phyloP scores from a whole-genome alignment of 805 yeast species.

The Ogataea trehalophila region DNA sequence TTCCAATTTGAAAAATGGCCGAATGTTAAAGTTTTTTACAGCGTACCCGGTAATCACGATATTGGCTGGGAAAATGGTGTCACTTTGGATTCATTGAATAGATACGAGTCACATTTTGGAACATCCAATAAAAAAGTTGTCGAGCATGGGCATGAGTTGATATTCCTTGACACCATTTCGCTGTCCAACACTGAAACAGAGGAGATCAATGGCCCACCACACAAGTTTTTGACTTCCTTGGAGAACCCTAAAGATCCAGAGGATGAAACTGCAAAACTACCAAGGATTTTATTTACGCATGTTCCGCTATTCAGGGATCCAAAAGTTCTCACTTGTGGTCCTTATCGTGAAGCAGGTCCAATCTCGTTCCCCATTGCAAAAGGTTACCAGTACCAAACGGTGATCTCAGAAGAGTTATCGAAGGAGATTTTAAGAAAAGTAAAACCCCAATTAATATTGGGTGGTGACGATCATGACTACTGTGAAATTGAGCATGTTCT shows the following conservation, averaged over 20 bases:
- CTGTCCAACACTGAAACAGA: constrained; percentile 54
- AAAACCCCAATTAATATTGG: constrained; percentile 65
- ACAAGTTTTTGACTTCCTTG: constrained; percentile 44
- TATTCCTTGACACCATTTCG: constrained; percentile 80
- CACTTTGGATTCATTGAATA: constrained; percentile 44
- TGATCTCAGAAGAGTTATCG: constrained; percentile 59
- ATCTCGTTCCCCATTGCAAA: constrained; percentile 58
- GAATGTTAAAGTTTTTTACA: constrained; percentile 33
- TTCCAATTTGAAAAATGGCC: constrained; percentile 45
- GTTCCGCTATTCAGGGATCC: constrained; percentile 82
- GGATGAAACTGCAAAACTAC: constrained; percentile 26
- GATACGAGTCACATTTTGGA: constrained; percentile 76
- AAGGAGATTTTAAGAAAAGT: constrained; percentile 52
- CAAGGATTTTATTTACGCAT: constrained; percentile 73
- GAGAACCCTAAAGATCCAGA: constrained; percentile 18
- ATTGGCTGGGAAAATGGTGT: constrained; percentile 87
- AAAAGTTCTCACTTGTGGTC: constrained; percentile 64
- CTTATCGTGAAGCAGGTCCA: constrained; percentile 57
- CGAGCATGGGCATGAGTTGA: constrained; percentile 67
- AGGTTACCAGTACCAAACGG: constrained; percentile 90
- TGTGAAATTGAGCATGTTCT: constrained; percentile 38
- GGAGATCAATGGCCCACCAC: constrained; percentile 42
- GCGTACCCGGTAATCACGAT: constrained; percentile 90
- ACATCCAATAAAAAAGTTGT: constrained; percentile 50
- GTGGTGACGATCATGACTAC: constrained; percentile 97